These are phyloP conservation scores for Dactylorhiza incarnata DNA, from an alignment of 106 monocot genomes.

Conservation along the genomic window DNA sequence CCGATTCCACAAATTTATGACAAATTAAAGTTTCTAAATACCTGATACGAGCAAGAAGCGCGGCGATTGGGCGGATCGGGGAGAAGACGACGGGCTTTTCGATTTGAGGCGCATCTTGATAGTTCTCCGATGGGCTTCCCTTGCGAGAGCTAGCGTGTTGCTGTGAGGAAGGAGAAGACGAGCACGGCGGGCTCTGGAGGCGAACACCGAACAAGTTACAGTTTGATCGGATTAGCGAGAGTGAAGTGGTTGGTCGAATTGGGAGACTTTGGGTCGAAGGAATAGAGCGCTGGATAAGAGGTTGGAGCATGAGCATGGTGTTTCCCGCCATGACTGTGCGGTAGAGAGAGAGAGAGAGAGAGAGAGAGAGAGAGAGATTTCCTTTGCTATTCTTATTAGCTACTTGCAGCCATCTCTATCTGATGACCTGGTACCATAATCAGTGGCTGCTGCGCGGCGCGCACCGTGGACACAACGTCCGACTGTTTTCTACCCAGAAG, in stretches of 20 bases:
- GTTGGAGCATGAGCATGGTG: conserved; percentile 9
- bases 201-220: conserved; percentile 6
- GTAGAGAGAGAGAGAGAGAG: neutral
- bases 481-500: no score
- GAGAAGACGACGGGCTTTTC: neutral
- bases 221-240: neutral
- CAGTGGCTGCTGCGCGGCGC: no score
- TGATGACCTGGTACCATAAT: no score
- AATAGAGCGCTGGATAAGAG: conserved; percentile 2
- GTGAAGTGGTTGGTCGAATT: neutral
- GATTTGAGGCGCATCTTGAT: neutral
- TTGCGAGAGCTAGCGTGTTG: neutral
- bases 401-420: no score
- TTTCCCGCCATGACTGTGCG: conserved; percentile 20
- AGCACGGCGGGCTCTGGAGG: neutral
- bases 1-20: neutral
- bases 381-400: no score
- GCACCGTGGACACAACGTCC: no score
- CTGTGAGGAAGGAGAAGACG: conserved; percentile 9
- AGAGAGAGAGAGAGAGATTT: no score
- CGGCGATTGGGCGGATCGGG: neutral
- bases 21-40: neutral
- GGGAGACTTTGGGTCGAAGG: neutral
- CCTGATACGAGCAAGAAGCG: conserved; percentile 20
- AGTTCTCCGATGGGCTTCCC: neutral